Evolutionary conservation across 805 yeast genomes (phyloP).

Genomic region (Yarrowia sp.): DNA sequence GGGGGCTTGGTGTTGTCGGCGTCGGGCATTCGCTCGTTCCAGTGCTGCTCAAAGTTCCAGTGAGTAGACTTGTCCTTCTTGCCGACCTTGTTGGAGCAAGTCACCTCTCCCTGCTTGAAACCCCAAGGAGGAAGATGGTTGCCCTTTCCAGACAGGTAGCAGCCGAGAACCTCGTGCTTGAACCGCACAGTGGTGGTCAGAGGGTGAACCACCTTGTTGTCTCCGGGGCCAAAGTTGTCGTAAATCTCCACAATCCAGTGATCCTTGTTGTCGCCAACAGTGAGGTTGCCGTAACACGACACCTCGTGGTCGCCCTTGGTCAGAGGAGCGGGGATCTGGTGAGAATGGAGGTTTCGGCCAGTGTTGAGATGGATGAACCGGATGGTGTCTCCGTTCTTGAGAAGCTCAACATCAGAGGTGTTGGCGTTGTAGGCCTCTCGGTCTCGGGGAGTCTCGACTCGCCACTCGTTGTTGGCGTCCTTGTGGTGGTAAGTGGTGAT

Average conservation of each 20-base stretch:
- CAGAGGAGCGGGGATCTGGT: slow-evolving; percentile 72
- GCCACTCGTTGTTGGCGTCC: slow-evolving; percentile 83
- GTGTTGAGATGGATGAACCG: slow-evolving; percentile 71
- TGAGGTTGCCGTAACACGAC: slow-evolving; percentile 75
- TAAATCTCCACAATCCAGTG: slow-evolving; percentile 88
- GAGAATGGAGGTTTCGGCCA: slow-evolving; percentile 79
- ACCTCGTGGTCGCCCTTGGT: slow-evolving; percentile 72
- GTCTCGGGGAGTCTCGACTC: slow-evolving; percentile 42
- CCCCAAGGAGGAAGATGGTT: slow-evolving; percentile 91
- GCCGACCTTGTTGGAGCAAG: slow-evolving; percentile 55
- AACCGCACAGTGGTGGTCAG: slow-evolving; percentile 80
- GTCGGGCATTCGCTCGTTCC: slow-evolving; percentile 47
- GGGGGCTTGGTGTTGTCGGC: slow-evolving; percentile 45
- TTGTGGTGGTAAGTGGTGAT: slow-evolving; percentile 88
- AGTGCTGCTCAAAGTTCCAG: slow-evolving; percentile 80
- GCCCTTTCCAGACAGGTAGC: slow-evolving; percentile 86
- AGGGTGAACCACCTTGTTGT: slow-evolving; percentile 49
- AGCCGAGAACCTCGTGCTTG: slow-evolving; percentile 63
- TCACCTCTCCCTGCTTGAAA: slow-evolving; percentile 94
- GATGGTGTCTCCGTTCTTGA: slow-evolving; percentile 63
- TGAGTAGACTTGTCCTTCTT: slow-evolving; percentile 61
- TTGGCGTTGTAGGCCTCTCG: slow-evolving; percentile 37
- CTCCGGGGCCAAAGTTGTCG: slow-evolving; percentile 40
- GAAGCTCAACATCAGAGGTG: slow-evolving; percentile 35
- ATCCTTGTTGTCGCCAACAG: slow-evolving; percentile 75